These are phyloP conservation scores for Pseudogymnoascus sp. DNA, from an alignment of 2,329 filamentous ascomycete species.

Conservation along the genomic window DNA sequence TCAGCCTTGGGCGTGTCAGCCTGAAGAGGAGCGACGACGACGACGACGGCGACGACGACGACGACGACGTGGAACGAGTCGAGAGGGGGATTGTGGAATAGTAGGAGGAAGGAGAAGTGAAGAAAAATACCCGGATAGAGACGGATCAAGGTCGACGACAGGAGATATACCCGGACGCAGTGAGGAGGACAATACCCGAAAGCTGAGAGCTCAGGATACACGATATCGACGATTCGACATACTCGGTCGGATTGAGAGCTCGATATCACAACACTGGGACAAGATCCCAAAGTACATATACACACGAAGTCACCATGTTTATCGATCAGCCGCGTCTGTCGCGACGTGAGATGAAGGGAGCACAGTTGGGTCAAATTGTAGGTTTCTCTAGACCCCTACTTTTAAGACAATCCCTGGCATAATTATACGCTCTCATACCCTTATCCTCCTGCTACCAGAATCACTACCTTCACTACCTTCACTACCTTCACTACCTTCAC, in stretches of 20 bases:
- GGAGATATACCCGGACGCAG: background rate
- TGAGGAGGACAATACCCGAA: background rate
- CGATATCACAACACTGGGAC: background rate
- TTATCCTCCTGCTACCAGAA: background rate
- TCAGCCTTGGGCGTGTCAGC: conserved; percentile 8
- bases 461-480: background rate
- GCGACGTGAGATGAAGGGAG: background rate
- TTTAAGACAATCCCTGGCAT: background rate
- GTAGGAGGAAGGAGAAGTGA: background rate
- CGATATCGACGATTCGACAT: conserved; percentile 2
- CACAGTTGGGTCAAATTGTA: background rate
- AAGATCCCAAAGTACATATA: background rate
- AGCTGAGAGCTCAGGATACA: background rate
- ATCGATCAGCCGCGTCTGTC: conserved; percentile 1
- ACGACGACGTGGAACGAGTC: background rate
- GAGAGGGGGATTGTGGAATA: background rate
- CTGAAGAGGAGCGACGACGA: conserved; percentile 1
- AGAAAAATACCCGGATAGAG: background rate
- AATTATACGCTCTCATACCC: background rate
- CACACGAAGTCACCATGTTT: background rate
- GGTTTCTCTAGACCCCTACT: background rate
- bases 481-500: background rate
- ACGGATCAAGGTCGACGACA: background rate
- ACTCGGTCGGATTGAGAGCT: background rate
- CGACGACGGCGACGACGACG: background rate